Base-by-base conservation (phyloP, 495 filamentous ascomycete species). In the Chaetomidium leptoderma region DNA sequence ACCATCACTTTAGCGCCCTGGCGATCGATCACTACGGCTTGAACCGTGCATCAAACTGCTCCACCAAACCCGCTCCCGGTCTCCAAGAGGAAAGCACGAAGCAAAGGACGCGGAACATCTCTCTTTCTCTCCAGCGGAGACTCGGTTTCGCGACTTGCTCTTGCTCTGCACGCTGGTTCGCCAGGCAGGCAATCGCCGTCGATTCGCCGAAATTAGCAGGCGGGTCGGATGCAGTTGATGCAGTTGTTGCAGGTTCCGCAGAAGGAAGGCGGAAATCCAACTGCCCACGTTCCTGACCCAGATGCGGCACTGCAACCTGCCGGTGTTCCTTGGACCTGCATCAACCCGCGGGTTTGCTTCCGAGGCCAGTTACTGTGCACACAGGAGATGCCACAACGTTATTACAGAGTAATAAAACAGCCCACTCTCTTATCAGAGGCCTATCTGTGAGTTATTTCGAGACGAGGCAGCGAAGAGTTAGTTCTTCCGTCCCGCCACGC, bases 201-300 rank as follows among this genome's bases (percentile, higher is more conserved):
- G n/a, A n/a, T n/a, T n/a, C n/a, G n/a, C n/a, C n/a, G n/a, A n/a
- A n/a, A n/a, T n/a, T n/a, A n/a, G n/a, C n/a, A n/a, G n/a, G n/a
- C n/a, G n/a, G n/a, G n/a, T n/a, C n/a, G n/a, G n/a, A n/a, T n/a
- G n/a, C n/a, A n/a, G n/a, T n/a, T n/a, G n/a, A n/a, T n/a, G n/a
- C n/a, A 32, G 30, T 4, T 32, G 1, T 21, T 42, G 39, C n/a
- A 19, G 39, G 11, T 42, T 42, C 39, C 39, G 17, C 39, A 19
- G n/a, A 19, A 42, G 39, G 19, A 42, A 42, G 39, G 39, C 19
- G 3, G 6, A 23, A 23, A n/a, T n/a, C n/a, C n/a, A n/a, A n/a
- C n/a, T n/a, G n/a, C n/a, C n/a, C n/a, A n/a, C n/a, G 45, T 48
- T 30, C 45, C 48, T 37, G 48, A 11, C 32, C 48, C 48, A 52